Percentiles rank a stretch among this genome's conserved stretches.
phyloP scores from a whole-genome alignment of 768 basidiomycete species.

The Suillus subaureus region DNA sequence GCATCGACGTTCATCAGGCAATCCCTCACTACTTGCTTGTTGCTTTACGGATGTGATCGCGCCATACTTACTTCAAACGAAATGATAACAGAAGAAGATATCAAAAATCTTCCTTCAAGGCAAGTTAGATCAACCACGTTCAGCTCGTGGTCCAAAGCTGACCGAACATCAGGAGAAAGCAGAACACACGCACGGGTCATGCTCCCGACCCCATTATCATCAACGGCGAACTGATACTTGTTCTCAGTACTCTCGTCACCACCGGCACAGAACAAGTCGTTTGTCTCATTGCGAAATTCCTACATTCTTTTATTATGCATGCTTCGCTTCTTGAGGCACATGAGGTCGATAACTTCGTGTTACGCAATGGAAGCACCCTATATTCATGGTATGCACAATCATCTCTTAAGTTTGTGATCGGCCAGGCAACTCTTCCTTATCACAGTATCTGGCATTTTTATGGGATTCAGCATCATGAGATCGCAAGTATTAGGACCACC shows the following conservation, averaged over 20 bases:
- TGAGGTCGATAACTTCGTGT: conserved; percentile 74
- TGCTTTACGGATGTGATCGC: conserved; percentile 70
- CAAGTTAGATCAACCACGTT: conserved; percentile 29
- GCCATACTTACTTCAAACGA: conserved; percentile 44
- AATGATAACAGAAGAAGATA: conserved; percentile 51
- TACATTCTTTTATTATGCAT: conserved; percentile 60
- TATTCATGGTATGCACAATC: conserved; percentile 50
- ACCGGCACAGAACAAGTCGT: conserved; percentile 51
- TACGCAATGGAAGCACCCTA: conserved; percentile 62
- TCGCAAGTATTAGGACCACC: conserved; percentile 54
- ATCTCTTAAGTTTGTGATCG: not conserved
- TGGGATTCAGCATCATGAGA: conserved; percentile 55
- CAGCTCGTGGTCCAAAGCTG: not conserved
- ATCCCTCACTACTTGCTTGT: conserved; percentile 61
- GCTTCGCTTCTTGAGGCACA: conserved; percentile 62
- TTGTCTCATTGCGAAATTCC: conserved; percentile 60
- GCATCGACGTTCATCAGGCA: conserved; percentile 56
- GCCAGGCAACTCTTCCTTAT: conserved; percentile 3
- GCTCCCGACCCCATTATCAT: conserved; percentile 63
- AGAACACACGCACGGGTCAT: conserved; percentile 41
- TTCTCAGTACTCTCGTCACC: conserved; percentile 52
- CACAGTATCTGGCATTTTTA: conserved; percentile 71
- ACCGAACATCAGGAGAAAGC: conserved; percentile 45
- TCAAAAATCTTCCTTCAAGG: conserved; percentile 58
- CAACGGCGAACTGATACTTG: conserved; percentile 56